A percentile compares a stretch with the other conserved stretches of the same genome.
Conservation (phyloP, 2,329 filamentous ascomycete species). For the Hymenoscyphus fraxineus region DNA sequence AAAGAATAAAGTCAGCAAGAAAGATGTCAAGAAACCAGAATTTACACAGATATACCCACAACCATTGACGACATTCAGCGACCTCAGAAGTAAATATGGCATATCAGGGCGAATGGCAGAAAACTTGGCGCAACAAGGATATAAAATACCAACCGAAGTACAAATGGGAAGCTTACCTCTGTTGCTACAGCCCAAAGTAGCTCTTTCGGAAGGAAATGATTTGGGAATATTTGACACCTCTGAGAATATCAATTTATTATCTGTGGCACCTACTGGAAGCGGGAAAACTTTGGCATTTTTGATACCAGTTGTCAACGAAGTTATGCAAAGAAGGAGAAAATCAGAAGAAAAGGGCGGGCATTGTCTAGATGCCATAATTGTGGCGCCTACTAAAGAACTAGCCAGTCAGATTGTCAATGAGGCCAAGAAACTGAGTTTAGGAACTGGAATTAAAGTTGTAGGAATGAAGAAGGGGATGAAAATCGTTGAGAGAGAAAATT, state of each 20-base stretch:
- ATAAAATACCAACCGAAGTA: slow-evolving; percentile 85
- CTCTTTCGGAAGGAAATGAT: slow-evolving; percentile 40
- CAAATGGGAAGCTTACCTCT: slow-evolving; percentile 84
- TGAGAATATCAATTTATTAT: slow-evolving; percentile 66
- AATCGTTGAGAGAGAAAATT: slow-evolving; percentile 46
- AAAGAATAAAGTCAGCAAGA: slow-evolving; percentile 43
- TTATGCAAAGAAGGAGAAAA: slow-evolving; percentile 53
- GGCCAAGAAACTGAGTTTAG: slow-evolving; percentile 72
- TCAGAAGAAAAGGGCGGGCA: slow-evolving; percentile 42
- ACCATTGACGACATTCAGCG: slow-evolving; percentile 72
- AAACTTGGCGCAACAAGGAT: slow-evolving; percentile 82
- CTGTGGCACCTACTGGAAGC: slow-evolving; percentile 90
- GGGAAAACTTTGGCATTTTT: slow-evolving; percentile 94
- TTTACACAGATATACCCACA: slow-evolving; percentile 67
- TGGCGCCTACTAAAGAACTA: slow-evolving; percentile 76
- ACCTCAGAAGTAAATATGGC: slow-evolving; percentile 67
- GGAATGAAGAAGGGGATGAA: slow-evolving; percentile 84
- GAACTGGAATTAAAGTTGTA: slow-evolving; percentile 74
- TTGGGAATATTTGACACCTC: slow-evolving; percentile 30
- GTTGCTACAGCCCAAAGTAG: slow-evolving; percentile 57
- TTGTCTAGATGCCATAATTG: slow-evolving; percentile 62
- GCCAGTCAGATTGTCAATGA: slow-evolving; percentile 80
- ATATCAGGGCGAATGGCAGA: slow-evolving; percentile 69
- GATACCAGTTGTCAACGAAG: slow-evolving; percentile 77
- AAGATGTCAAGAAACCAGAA: slow-evolving; percentile 44